Percentiles rank a stretch among this genome's conserved stretches.
phyloP scores from a whole-genome alignment of 73 alveolate genomes.

The Paramecium biaurelia region DNA sequence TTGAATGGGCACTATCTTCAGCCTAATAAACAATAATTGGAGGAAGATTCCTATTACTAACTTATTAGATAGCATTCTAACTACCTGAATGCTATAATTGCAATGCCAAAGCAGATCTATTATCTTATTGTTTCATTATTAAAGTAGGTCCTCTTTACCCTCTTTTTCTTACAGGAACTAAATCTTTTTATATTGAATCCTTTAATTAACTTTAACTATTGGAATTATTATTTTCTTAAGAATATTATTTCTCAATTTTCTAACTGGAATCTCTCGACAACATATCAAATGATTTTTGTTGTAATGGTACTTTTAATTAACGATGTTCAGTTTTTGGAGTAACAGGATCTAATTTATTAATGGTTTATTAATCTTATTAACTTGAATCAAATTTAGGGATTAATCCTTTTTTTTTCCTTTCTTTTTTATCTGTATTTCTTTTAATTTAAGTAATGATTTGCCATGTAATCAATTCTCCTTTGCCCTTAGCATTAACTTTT shows the following conservation, averaged over 20 bases:
- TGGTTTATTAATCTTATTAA: background rate
- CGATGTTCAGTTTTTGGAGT: background rate
- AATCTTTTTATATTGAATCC: background rate
- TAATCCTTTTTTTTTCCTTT: background rate
- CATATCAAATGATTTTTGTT: background rate
- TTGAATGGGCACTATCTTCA: background rate
- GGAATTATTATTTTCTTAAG: background rate
- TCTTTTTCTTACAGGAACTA: background rate
- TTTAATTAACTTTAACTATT: background rate
- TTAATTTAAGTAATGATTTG: background rate
- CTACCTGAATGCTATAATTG: background rate
- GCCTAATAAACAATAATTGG: background rate
- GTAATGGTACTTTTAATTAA: background rate
- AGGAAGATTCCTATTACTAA: background rate
- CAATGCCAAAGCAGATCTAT: background rate
- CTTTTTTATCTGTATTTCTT: conserved; percentile 13
- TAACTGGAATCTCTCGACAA: background rate
- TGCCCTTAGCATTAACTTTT: conserved; percentile 63
- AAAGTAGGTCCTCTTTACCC: conserved; percentile 22
- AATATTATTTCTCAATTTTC: background rate
- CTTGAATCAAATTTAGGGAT: background rate
- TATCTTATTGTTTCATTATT: background rate
- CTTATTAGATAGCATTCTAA: background rate
- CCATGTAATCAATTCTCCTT: conserved; percentile 64
- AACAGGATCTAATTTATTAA: background rate